These are phyloP conservation scores for Xerocomellus chrysenteron DNA, from an alignment of 768 basidiomycete species.

Conservation along the genomic window DNA sequence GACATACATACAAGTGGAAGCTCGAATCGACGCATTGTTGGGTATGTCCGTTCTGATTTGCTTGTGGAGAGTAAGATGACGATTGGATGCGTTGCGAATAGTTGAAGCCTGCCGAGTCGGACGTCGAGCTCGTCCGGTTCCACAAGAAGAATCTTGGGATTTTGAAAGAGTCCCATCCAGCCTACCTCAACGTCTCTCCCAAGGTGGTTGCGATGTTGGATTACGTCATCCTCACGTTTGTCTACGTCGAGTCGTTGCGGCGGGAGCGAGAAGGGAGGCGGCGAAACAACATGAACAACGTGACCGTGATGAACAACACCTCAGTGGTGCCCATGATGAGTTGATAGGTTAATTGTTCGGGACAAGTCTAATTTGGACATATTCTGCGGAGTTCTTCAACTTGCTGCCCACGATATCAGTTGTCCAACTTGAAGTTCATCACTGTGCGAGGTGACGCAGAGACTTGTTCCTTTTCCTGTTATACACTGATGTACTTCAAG, in stretches of 20 bases:
- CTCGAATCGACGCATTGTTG: slow-evolving; percentile 23
- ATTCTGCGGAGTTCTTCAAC: slow-evolving; percentile 17
- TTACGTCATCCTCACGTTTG: slow-evolving; percentile 27
- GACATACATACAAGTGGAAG: slow-evolving; percentile 34
- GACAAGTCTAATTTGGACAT: slow-evolving; percentile 12
- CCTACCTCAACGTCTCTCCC: slow-evolving; percentile 23
- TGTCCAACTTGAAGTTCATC: background rate
- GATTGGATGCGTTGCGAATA: background rate
- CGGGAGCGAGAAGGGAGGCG: background rate
- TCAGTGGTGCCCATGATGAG: background rate
- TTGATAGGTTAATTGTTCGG: background rate
- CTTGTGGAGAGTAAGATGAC: background rate
- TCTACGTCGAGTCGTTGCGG: slow-evolving; percentile 23
- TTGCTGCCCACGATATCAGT: background rate
- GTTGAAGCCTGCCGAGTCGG: slow-evolving; percentile 21
- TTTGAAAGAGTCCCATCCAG: slow-evolving; percentile 16
- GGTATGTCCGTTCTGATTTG: slow-evolving; percentile 14
- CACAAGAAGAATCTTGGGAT: slow-evolving; percentile 26
- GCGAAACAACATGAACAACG: background rate
- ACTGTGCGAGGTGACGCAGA: slow-evolving; percentile 1
- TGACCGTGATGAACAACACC: background rate
- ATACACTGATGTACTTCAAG: background rate
- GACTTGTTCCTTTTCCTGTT: background rate
- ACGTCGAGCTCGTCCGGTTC: slow-evolving; percentile 20
- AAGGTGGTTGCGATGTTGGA: slow-evolving; percentile 22